Evolutionary conservation across 305 asterid species (phyloP).

Genomic region (Solanum aculeatissimum): DNA sequence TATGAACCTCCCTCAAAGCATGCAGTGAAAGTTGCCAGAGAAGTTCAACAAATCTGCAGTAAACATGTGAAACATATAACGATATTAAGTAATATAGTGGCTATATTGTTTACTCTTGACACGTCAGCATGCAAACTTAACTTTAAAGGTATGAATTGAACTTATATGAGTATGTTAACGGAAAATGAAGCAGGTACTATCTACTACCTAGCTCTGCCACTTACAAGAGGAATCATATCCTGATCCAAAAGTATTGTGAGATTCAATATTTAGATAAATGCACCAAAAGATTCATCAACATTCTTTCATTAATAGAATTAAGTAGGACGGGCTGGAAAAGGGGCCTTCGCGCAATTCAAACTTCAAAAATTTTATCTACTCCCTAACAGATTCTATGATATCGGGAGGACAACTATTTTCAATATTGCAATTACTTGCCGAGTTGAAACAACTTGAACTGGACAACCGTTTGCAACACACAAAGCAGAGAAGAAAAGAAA

Average conservation of each 20-base stretch:
- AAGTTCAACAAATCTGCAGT: slow-evolving; percentile 86
- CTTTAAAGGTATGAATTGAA: background rate
- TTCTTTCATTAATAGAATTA: background rate
- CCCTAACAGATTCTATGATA: background rate
- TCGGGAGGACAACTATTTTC: background rate
- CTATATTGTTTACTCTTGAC: background rate
- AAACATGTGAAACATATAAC: slow-evolving; percentile 1
- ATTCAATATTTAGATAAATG: background rate
- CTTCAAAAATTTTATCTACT: background rate
- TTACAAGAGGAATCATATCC: background rate
- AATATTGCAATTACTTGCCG: background rate
- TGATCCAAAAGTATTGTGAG: background rate
- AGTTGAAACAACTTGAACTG: background rate
- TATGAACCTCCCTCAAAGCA: slow-evolving; percentile 96
- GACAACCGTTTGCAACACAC: background rate
- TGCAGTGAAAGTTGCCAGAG: slow-evolving; percentile 98
- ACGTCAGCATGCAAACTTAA: background rate
- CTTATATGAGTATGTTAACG: background rate
- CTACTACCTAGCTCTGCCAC: background rate
- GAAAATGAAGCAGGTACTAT: background rate
- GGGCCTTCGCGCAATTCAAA: background rate
- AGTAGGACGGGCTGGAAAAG: background rate
- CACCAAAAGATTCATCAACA: background rate
- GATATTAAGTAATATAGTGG: background rate
- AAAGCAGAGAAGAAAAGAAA: background rate